Conservation (phyloP, 1,139 yeast species). For the Yamadazyma dushanensis region DNA sequence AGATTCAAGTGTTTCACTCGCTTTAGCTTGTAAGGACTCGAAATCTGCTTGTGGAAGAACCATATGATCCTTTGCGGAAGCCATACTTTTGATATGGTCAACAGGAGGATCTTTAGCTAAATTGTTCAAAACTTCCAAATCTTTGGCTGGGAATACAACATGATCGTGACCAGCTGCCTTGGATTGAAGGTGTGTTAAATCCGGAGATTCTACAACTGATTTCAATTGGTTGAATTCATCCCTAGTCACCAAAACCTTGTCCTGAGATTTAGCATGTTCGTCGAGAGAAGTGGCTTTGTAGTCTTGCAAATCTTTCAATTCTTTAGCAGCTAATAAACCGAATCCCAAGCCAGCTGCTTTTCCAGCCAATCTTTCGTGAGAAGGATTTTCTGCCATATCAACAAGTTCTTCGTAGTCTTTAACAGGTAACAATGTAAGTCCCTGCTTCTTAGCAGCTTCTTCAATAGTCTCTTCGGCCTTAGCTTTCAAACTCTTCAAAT, state of each 20-base stretch:
- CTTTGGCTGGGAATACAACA: constrained; percentile 18
- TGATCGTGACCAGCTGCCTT: constrained; percentile 17
- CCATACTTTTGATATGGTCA: constrained; percentile 28
- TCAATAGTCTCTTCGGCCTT: constrained; percentile 18
- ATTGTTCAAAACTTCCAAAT: constrained; percentile 13
- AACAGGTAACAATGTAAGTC: constrained; percentile 13
- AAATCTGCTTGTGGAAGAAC: constrained; percentile 15
- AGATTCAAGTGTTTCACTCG: constrained; percentile 18
- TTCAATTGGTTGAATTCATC: constrained; percentile 16
- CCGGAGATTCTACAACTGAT: constrained; percentile 20
- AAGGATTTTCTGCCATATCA: constrained; percentile 16
- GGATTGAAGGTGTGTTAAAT: constrained; percentile 17
- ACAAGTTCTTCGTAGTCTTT: constrained; percentile 22
- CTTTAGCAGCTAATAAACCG: constrained; percentile 13
- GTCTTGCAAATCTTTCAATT: constrained; percentile 12
- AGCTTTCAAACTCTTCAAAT: constrained; percentile 12
- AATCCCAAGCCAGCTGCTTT: constrained; percentile 21
- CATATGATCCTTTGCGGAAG: constrained; percentile 18
- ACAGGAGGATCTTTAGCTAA: constrained; percentile 23
- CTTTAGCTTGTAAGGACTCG: constrained; percentile 8
- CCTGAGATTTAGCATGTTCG: constrained; percentile 18
- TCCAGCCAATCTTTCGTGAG: constrained; percentile 19
- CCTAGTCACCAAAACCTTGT: constrained; percentile 12
- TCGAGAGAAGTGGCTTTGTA: constrained; percentile 19
- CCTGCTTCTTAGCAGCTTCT: constrained; percentile 16